phyloP scores from a whole-genome alignment of 441 rosid genomes.

The Erysimum cheiri region DNA sequence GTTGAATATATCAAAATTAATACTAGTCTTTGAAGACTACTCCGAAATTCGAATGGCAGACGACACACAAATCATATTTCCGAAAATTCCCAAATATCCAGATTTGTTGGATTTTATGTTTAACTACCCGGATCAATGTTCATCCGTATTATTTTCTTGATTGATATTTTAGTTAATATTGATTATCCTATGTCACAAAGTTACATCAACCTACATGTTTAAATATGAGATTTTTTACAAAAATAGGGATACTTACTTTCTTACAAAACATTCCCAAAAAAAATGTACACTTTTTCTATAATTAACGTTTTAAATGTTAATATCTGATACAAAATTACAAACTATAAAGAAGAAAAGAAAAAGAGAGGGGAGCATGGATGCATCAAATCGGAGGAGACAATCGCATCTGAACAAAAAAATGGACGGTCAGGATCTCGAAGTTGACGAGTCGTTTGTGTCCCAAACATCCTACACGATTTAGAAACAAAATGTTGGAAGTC shows the following conservation, averaged over 20 bases:
- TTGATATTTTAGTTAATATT: too few species aligned
- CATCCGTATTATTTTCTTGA: too few species aligned
- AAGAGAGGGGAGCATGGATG: background rate
- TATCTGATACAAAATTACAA: background rate
- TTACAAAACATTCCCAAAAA: too few species aligned
- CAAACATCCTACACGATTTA: background rate
- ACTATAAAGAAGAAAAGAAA: background rate
- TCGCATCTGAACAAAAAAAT: background rate
- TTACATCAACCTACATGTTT: background rate
- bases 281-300: too few species aligned
- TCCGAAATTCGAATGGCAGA: too few species aligned
- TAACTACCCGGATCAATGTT: too few species aligned
- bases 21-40: too few species aligned
- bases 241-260: too few species aligned
- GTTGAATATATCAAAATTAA: background rate
- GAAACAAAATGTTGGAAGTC: background rate
- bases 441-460: background rate
- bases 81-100: too few species aligned
- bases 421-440: background rate
- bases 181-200: too few species aligned
- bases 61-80: too few species aligned
- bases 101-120: too few species aligned
- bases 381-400: background rate
- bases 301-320: background rate
- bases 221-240: background rate